Evolutionary conservation across 345 rosid species (phyloP), one percentile per base, ranked within the genome.

Genomic region (Moringa oleifera): DNA sequence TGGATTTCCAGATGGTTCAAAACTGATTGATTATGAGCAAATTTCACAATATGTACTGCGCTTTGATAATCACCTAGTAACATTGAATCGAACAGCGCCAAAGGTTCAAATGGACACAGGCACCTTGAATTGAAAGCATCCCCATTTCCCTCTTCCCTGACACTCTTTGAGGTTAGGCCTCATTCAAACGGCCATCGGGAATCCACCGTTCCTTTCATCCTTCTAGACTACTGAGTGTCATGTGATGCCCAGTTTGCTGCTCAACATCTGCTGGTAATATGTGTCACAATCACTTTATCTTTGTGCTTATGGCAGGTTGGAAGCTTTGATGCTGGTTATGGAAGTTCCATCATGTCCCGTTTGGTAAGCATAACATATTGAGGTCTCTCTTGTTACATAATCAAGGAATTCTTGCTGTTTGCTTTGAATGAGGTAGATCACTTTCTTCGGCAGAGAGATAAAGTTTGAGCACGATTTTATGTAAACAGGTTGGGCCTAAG

Each of bases 291-390:
- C 47, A 11, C 47, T 41, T 7, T 7, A 41, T 11, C 1, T 41
- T 41, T 41, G 12, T 16, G 1, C 20, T n/a, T 25, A 49, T 56
- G 58, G n/a, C 72, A 93, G 96, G 98, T 90, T 56, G 98, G 98
- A 69, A 93, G 98, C 76, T 93, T 93, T 73, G 98, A 93, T 80
- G 97, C 96, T 62, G 97, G 97, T 65, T 93, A 93, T 61, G 98
- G 98, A 65, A 86, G 98, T 68, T 88, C 98, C 46, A 79, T 90
- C 65, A 93, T 90, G 96, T 88, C 98, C 62, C 92, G 97, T 58
- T 79, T 93, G 90, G 98, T 90, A 79, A 79, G 82, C 47, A 57
- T 33, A 7, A 0, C 1, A 23, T 13, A 4, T 20, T 25, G 18
- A 37, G 7, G 23, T 59, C 17, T 51, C 7, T 51, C 7, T 51